These are phyloP conservation scores for Iberis pinnata DNA, from an alignment of 345 rosid genomes.

Conservation along the genomic window DNA sequence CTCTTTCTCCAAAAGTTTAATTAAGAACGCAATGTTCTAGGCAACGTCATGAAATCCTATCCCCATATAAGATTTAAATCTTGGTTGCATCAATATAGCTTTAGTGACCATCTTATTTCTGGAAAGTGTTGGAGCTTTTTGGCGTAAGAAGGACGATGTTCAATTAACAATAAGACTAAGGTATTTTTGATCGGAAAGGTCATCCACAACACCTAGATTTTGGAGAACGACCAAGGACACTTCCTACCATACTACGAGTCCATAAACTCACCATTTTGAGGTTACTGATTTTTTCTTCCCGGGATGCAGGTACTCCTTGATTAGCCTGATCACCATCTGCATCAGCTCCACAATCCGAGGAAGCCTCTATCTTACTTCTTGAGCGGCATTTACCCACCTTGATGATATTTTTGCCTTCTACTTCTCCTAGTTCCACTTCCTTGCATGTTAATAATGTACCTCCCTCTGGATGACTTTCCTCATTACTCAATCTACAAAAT, in stretches of 20 bases:
- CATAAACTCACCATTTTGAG: constrained; percentile 72
- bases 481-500: constrained; percentile 40
- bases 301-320: constrained; percentile 58
- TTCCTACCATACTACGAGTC: background rate
- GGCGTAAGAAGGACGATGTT: background rate
- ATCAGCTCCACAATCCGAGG: constrained; percentile 69
- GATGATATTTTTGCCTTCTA: constrained; percentile 48
- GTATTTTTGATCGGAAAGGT: background rate
- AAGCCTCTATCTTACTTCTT: constrained; percentile 51
- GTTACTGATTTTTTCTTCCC: constrained; percentile 95
- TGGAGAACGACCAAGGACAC: background rate
- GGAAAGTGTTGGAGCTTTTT: background rate
- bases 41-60: background rate
- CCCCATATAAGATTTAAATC: background rate
- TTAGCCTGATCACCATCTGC: constrained; percentile 65
- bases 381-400: constrained; percentile 64
- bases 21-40: background rate
- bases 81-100: too few relatives aligned
- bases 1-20: background rate
- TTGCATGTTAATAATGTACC: constrained; percentile 35
- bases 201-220: background rate
- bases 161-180: background rate
- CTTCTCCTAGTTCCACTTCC: constrained; percentile 50
- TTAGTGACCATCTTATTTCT: background rate
- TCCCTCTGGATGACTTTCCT: constrained; percentile 56